Evolutionary conservation across 345 rosid species (phyloP), one percentile per base, ranked within the genome.

Genomic region (Brassica nigra): DNA sequence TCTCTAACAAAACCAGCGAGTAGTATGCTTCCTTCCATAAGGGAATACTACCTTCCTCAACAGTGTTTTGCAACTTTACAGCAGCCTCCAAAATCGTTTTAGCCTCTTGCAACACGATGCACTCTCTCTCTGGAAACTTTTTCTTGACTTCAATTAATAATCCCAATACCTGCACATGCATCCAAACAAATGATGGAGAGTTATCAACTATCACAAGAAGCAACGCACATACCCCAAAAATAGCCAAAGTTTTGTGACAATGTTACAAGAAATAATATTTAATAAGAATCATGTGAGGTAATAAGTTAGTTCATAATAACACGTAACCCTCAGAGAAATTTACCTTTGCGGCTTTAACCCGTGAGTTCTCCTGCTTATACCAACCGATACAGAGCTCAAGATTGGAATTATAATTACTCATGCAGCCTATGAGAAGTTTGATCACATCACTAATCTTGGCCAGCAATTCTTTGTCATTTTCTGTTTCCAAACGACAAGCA

Each of bases 321-420:
- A 80, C 71, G 67, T 49, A 42, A 18, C 33, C 61, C 42, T 16
- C 57, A 6, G 59, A 68, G 31, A 62, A 71, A 16, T 15, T 76
- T 81, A 91, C 98, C 97, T 90, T 93, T n/a, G 96, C 98, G 73
- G 91, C 93, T 67, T 78, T 82, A 81, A 88, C 84, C 74, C 80
- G 84, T 29, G 89, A 75, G 71, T 75, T 86, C 76, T 76, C 82
- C 75, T 80, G 86, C 65, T 73, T 86, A 79, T 92, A 94, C 97
- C 94, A 92, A 36, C 82, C 79, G 14, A 88, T 70, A 83, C 85
- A 75, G 66, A 81, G 37, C 70, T 74, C 47, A 33, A 92, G 84
- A 65, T 86, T 83, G 64, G 88, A 83, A 66, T 55, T 37, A 75
- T 82, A 75, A 37, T 80, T 80, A 78, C 85, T 85, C 11, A 87